Conservation (phyloP, 345 rosid genomes). For the Microcos paniculata region DNA sequence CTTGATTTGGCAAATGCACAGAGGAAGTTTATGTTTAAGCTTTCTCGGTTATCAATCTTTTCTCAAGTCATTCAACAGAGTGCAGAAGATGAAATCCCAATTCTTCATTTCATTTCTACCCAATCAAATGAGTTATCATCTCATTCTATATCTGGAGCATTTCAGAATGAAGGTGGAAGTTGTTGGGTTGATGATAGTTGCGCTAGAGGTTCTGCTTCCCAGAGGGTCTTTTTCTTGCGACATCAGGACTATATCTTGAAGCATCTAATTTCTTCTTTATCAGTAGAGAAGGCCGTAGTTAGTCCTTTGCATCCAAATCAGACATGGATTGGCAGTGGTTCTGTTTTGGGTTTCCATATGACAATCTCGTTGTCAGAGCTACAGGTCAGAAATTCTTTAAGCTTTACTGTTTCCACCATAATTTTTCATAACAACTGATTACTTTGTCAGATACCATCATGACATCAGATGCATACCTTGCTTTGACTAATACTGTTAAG, state of each 20-base stretch:
- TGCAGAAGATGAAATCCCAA: constrained; percentile 43
- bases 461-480: background rate
- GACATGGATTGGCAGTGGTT: constrained; percentile 72
- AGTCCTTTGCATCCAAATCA: constrained; percentile 32
- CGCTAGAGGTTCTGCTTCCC: constrained; percentile 30
- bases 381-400: constrained; percentile 42
- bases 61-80: constrained; percentile 54
- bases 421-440: background rate
- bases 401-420: background rate
- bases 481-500: background rate
- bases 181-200: constrained; percentile 39
- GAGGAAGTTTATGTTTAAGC: constrained; percentile 53
- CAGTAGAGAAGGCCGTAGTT: constrained; percentile 44
- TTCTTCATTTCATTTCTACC: constrained; percentile 55
- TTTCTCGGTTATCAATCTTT: constrained; percentile 60
- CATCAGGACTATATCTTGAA: constrained; percentile 60
- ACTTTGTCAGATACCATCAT: background rate
- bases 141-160: constrained; percentile 34
- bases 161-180: constrained; percentile 35
- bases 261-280: constrained; percentile 51
- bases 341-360: constrained; percentile 67
- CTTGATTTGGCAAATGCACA: constrained; percentile 39
- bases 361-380: constrained; percentile 69
- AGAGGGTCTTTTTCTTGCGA: constrained; percentile 31
- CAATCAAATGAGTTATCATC: constrained; percentile 41